phyloP scores from a whole-genome alignment of 2,329 filamentous ascomycete genomes.

The Arthroderma sp. region DNA sequence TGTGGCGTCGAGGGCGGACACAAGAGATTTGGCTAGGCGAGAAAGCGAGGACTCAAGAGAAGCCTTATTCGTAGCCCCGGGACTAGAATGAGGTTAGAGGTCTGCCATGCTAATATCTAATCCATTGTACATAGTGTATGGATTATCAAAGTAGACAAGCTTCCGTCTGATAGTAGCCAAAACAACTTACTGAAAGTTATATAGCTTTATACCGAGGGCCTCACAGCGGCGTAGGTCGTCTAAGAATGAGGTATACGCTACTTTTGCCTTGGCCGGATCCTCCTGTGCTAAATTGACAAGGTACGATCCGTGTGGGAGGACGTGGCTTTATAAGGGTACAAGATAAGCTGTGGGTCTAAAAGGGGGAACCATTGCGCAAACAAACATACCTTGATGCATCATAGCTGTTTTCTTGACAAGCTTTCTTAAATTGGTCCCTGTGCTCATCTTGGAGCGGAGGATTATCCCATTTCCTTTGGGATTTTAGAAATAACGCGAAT shows the following conservation, averaged over 20 bases:
- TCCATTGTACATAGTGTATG: too few species aligned
- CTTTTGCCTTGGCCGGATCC: conserved; percentile 64
- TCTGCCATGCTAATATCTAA: background rate
- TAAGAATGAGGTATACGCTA: conserved; percentile 75
- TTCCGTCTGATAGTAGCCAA: background rate
- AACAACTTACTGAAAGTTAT: conserved; percentile 69
- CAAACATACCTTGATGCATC: conserved; percentile 45
- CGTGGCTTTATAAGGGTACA: conserved; percentile 39
- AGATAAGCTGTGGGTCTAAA: background rate
- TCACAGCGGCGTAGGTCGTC: conserved; percentile 84
- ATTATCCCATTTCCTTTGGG: conserved; percentile 86
- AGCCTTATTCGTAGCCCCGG: conserved; percentile 64
- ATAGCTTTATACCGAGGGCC: conserved; percentile 72
- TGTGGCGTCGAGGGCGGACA: conserved; percentile 66
- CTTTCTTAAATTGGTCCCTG: conserved; percentile 54
- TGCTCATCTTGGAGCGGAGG: conserved; percentile 61
- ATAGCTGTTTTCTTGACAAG: conserved; percentile 59
- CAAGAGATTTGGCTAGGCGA: conserved; percentile 71
- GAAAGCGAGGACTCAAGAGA: conserved; percentile 57
- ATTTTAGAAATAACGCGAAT: conserved; percentile 91
- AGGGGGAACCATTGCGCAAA: background rate
- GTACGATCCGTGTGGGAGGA: conserved; percentile 89
- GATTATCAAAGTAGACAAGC: background rate
- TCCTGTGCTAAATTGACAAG: conserved; percentile 88
- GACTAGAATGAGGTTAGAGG: conserved; percentile 32